phyloP scores from a whole-genome alignment of 148 eudicot species.

The Pharnaceum exiguum region DNA sequence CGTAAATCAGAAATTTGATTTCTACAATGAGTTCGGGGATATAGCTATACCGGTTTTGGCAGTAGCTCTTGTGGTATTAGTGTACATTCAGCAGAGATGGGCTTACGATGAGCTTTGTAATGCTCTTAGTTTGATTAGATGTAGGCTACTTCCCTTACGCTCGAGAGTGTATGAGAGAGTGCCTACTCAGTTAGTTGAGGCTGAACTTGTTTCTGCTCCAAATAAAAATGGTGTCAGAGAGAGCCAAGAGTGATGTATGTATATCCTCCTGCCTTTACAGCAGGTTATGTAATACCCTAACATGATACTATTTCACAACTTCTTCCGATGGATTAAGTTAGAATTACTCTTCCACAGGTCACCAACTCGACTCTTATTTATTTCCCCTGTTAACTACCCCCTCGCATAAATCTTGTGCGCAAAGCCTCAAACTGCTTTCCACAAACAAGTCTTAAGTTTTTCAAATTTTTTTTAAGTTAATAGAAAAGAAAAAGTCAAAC shows the following conservation, averaged over 20 bases:
- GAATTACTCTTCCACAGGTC: too few relatives aligned
- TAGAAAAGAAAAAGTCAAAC: too few relatives aligned
- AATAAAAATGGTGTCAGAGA: conserved; percentile 6
- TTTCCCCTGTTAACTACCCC: too few relatives aligned
- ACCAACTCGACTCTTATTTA: too few relatives aligned
- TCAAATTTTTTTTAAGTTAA: too few relatives aligned
- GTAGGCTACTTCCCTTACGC: conserved; percentile 44
- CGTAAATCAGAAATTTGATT: conserved; percentile 55
- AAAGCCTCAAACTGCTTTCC: too few relatives aligned
- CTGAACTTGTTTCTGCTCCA: conserved; percentile 60
- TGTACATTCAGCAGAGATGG: conserved; percentile 79
- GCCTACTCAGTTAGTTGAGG: conserved; percentile 46
- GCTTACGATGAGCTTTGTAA: conserved; percentile 43
- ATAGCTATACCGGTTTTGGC: conserved; percentile 54
- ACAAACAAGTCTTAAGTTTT: too few relatives aligned
- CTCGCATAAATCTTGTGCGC: too few relatives aligned
- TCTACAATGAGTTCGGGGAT: conserved; percentile 73
- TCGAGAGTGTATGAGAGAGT: conserved; percentile 60
- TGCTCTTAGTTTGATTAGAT: conserved; percentile 31
- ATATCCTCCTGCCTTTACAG: not conserved
- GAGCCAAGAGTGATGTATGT: conserved; percentile 14
- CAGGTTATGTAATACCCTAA: not conserved
- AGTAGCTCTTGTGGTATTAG: conserved; percentile 38
- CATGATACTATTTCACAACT: too few relatives aligned
- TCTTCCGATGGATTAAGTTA: too few relatives aligned